A percentile compares a stretch with the other conserved stretches of the same genome.
phyloP scores from a whole-genome alignment of 306 rosid genomes.

The peach (Prunus persica) region Prunus_persica_NCBIv2 NC_034014.1:4503501-4504000 shows the following conservation, averaged over 20 bases:
- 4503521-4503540: slow-evolving; percentile 31
- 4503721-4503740: slow-evolving; percentile 23
- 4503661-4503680: slow-evolving; percentile 16
- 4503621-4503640: background rate
- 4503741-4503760: slow-evolving; percentile 20
- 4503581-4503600: slow-evolving; percentile 17
- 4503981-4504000: background rate
- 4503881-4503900: background rate
- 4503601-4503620: slow-evolving; percentile 2
- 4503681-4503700: slow-evolving; percentile 6
- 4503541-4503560: slow-evolving; percentile 45
- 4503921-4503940: background rate
- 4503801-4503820: slow-evolving; percentile 24
- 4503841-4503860: slow-evolving; percentile 8
- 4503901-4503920: background rate
- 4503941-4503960: background rate
- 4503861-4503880: background rate
- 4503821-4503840: slow-evolving; percentile 10
- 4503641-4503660: slow-evolving; percentile 16
- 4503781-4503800: slow-evolving; percentile 13
- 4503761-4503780: slow-evolving; percentile 1
- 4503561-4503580: slow-evolving; percentile 56
- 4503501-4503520: slow-evolving; percentile 33
- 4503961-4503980: background rate
- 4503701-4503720: slow-evolving; percentile 19